Evolutionary conservation across 2,329 filamentous ascomycete species (phyloP).

Genomic region (Malbranchea cinnamomea): DNA sequence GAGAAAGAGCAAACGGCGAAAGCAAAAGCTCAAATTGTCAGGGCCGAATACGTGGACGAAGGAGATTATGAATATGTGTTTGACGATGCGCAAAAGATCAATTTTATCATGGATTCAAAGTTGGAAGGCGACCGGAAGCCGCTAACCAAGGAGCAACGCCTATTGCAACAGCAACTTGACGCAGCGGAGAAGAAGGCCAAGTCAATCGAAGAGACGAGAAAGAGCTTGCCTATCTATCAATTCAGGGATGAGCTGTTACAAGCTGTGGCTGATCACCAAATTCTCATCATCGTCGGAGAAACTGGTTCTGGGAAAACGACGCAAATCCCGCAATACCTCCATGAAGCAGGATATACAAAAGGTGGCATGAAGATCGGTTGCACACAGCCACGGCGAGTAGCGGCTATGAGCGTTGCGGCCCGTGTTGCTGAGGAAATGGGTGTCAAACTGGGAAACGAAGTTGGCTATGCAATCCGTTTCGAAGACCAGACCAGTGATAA

Average conservation of each 20-base stretch:
- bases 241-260: slow-evolving; percentile 74
- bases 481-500: slow-evolving; percentile 86
- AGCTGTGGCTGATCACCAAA: slow-evolving; percentile 74
- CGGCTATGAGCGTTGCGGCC: slow-evolving; percentile 93
- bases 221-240: slow-evolving; percentile 76
- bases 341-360: slow-evolving; percentile 82
- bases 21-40: slow-evolving; percentile 71
- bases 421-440: slow-evolving; percentile 92
- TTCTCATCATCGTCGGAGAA: slow-evolving; percentile 84
- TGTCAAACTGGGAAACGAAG: slow-evolving; percentile 76
- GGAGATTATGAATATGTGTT: slow-evolving; percentile 87
- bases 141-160: slow-evolving; percentile 62
- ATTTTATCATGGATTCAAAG: slow-evolving; percentile 63
- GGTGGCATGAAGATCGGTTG: slow-evolving; percentile 74
- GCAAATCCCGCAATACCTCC: slow-evolving; percentile 82
- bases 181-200: slow-evolving; percentile 78
- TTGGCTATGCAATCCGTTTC: slow-evolving; percentile 90
- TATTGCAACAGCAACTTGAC: slow-evolving; percentile 66
- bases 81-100: slow-evolving; percentile 75
- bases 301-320: slow-evolving; percentile 95
- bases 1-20: slow-evolving; percentile 78
- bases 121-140: slow-evolving; percentile 56
- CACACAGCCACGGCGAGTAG: slow-evolving; percentile 87
- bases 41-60: slow-evolving; percentile 58
- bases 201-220: slow-evolving; percentile 81